A percentile compares a stretch with the other conserved stretches of the same genome.
Conservation (phyloP, 1,284 basidiomycete species). For the Irpex lacteus region DNA sequence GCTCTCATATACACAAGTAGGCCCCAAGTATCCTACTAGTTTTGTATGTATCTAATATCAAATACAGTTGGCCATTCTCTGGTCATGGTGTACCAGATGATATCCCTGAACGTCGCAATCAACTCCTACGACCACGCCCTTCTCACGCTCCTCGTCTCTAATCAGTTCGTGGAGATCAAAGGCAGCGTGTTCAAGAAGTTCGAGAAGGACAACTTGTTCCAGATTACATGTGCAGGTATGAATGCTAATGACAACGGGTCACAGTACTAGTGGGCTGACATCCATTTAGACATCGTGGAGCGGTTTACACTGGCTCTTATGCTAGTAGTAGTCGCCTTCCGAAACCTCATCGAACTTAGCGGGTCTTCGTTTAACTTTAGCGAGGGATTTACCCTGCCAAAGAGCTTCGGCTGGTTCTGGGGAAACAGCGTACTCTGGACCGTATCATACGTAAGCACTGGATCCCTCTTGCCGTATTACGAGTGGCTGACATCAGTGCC, state of each 20-base stretch:
- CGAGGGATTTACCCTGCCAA: constrained; percentile 71
- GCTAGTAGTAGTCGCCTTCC: constrained; percentile 88
- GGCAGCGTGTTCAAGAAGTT: constrained; percentile 99
- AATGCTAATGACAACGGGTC: constrained; percentile 31
- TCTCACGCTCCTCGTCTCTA: constrained; percentile 91
- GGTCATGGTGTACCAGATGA: constrained; percentile 97
- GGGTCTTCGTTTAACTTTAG: constrained; percentile 83
- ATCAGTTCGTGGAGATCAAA: constrained; percentile 99
- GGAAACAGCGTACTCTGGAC: constrained; percentile 83
- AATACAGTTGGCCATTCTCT: constrained; percentile 79
- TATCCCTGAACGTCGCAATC: constrained; percentile 95
- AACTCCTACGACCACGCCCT: constrained; percentile 98
- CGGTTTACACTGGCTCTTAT: constrained; percentile 93
- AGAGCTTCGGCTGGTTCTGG: constrained; percentile 82
- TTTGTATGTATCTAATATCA: neutral
- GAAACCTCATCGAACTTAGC: constrained; percentile 94
- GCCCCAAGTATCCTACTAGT: constrained; percentile 27
- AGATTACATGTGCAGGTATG: constrained; percentile 96
- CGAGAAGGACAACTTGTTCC: constrained; percentile 99
- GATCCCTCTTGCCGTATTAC: neutral
- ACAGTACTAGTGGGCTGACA: neutral
- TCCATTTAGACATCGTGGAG: constrained; percentile 86
- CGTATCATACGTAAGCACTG: constrained; percentile 78
- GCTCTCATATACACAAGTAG: constrained; percentile 83
- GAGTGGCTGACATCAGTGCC: no score